These are phyloP conservation scores for Auriscalpium vulgare DNA, from an alignment of 768 basidiomycete species.

Conservation along the genomic window DNA sequence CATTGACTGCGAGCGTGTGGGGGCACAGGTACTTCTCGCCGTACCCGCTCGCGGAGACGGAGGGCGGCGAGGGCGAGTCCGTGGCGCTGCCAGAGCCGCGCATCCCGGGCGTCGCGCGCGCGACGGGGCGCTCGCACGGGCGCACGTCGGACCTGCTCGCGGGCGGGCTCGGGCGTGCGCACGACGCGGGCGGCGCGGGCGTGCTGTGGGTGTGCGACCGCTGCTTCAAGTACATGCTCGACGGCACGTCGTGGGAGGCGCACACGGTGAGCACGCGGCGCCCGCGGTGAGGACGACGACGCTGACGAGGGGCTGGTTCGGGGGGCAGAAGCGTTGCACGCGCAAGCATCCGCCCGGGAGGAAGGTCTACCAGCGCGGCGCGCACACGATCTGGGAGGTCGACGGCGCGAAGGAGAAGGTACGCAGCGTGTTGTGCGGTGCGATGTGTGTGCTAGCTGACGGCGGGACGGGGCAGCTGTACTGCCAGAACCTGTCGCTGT, in stretches of 20 bases:
- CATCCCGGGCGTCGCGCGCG: conserved; percentile 42
- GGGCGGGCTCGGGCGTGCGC: conserved; percentile 47
- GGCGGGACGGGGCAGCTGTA: conserved; percentile 53
- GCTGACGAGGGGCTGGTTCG: neutral
- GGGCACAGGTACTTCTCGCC: conserved; percentile 83
- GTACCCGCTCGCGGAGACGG: conserved; percentile 70
- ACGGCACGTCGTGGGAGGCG: conserved; percentile 61
- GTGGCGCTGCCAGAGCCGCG: conserved; percentile 3
- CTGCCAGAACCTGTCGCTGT: conserved; percentile 91
- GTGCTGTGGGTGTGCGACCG: conserved; percentile 80
- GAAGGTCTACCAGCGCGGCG: conserved; percentile 86
- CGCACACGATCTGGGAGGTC: conserved; percentile 91
- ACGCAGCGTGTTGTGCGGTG: conserved; percentile 12
- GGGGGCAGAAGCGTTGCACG: conserved; percentile 55
- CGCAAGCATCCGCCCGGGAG: conserved; percentile 72
- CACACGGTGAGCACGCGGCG: conserved; percentile 44
- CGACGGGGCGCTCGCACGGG: conserved; percentile 52
- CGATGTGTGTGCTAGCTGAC: neutral
- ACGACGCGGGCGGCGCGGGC: conserved; percentile 38
- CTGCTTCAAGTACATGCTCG: conserved; percentile 96
- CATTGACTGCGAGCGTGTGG: neutral
- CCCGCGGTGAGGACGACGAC: neutral
- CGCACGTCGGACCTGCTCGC: conserved; percentile 69
- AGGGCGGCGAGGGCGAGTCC: conserved; percentile 39
- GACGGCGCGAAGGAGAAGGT: conserved; percentile 86